phyloP scores from a whole-genome alignment of 306 rosid species.

The Ormosia semicastrata region DNA sequence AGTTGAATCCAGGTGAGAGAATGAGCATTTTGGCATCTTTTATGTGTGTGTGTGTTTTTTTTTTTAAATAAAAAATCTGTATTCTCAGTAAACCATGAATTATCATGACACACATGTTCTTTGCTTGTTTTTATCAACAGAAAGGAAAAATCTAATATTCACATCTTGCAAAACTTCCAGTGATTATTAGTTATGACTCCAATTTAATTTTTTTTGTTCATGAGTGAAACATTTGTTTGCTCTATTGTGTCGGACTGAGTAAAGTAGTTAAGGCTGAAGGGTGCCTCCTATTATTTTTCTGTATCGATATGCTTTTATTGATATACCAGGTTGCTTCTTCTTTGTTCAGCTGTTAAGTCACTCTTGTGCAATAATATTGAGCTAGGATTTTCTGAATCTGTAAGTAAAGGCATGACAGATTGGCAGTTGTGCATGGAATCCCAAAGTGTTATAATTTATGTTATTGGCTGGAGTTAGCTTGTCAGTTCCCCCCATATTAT shows the following conservation, averaged over 20 bases:
- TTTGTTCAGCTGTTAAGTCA: background rate
- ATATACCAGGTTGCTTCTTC: background rate
- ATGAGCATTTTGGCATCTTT: slow-evolving; percentile 19
- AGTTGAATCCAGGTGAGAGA: slow-evolving; percentile 80
- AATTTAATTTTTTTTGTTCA: background rate
- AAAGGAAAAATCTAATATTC: slow-evolving; percentile 1
- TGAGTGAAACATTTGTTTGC: background rate
- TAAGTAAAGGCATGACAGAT: too few relatives aligned
- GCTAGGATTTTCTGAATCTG: background rate
- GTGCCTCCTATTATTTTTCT: background rate
- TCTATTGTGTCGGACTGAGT: background rate
- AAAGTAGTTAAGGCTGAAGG: slow-evolving; percentile 2
- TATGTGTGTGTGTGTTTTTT: slow-evolving; percentile 5
- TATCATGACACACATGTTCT: background rate
- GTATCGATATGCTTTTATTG: background rate
- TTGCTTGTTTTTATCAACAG: slow-evolving; percentile 19
- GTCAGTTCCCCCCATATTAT: background rate
- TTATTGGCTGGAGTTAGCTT: background rate
- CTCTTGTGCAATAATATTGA: background rate
- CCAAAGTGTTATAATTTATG: background rate
- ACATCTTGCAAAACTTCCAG: background rate
- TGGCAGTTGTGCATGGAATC: background rate
- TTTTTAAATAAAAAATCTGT: background rate
- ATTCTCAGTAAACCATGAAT: background rate
- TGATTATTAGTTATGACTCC: slow-evolving; percentile 2